Evolutionary conservation across 345 rosid species (phyloP), one percentile per base, ranked within the genome.

Genomic region (Eutrema heterophyllum): DNA sequence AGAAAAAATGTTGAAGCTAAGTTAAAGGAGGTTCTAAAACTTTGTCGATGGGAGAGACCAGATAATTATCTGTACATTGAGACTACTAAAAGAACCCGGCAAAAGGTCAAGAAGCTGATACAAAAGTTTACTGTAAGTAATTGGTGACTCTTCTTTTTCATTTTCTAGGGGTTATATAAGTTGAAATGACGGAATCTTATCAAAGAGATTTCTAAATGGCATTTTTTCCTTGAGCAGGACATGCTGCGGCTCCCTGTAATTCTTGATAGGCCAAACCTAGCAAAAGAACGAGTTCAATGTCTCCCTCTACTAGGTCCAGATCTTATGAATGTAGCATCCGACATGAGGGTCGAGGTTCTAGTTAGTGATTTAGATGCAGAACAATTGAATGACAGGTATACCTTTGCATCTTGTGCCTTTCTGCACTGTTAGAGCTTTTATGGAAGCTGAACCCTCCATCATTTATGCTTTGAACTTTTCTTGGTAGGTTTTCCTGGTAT

Each of bases 31-130:
- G 82, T 86, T 60, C 52, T 84, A 79, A 92, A 83, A 80, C 82
- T 89, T 16, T 89, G 87, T 61, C 85, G 84, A 53, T 95, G 99
- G 99, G 96, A 88, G 67, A 83, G 85, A 65, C 71, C 79, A 54
- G 95, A 87, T 73, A 83, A 65, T 73, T 73, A 78, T 61, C 68
- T 87, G 59, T 76, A 84, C 39, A 62, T 82, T 78, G 96, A 92
- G 51, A 81, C 74, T 60, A 72, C 85, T 48, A 92, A 74, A 79
- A 88, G 82, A 70, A 83, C 84, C 65, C 70, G 97, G 69, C 97
- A 86, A 78, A 89, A 88, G 84, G 83, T 89, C 64, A 84, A 70
- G 81, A 95, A 87, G 77, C 87, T 92, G 32, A 81, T 95, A 58
- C 86, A 84, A 57, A 88, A 89, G 77, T 92, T 83, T 73, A 83